Evolutionary conservation across 2,329 filamentous ascomycete genomes (phyloP).

Genomic region (Cercospora zeina): DNA sequence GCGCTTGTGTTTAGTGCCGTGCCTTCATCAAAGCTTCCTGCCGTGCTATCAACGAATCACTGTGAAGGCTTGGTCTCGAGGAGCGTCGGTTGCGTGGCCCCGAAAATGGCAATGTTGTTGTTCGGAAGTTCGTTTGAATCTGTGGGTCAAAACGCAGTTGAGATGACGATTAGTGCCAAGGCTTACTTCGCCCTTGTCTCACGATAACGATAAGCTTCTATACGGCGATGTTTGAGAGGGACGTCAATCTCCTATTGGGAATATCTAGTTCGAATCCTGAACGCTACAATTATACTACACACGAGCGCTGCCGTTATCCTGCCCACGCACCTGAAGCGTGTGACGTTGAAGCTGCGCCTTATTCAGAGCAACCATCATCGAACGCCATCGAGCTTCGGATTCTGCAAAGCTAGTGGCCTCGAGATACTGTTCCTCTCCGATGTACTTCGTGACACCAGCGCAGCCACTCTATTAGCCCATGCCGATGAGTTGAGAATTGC

Average conservation of each 20-base stretch:
- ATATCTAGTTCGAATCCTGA: background rate
- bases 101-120: conserved; percentile 6
- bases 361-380: background rate
- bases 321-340: no score
- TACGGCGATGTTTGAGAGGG: background rate
- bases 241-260: background rate
- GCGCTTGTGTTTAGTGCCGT: background rate
- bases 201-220: background rate
- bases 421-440: background rate
- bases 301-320: background rate
- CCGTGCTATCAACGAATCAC: background rate
- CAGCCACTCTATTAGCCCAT: no score
- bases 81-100: background rate
- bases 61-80: background rate
- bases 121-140: conserved; percentile 8
- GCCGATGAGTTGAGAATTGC: no score
- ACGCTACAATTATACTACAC: background rate
- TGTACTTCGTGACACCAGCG: no score
- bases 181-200: background rate
- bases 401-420: background rate
- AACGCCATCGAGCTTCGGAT: background rate
- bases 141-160: conserved; percentile 10
- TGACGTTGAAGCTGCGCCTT: background rate
- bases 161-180: conserved; percentile 5
- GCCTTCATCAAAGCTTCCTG: background rate